These are phyloP conservation scores for Amphicarpaea edgeworthii DNA, from an alignment of 306 rosid genomes.

Conservation along the genomic window DNA sequence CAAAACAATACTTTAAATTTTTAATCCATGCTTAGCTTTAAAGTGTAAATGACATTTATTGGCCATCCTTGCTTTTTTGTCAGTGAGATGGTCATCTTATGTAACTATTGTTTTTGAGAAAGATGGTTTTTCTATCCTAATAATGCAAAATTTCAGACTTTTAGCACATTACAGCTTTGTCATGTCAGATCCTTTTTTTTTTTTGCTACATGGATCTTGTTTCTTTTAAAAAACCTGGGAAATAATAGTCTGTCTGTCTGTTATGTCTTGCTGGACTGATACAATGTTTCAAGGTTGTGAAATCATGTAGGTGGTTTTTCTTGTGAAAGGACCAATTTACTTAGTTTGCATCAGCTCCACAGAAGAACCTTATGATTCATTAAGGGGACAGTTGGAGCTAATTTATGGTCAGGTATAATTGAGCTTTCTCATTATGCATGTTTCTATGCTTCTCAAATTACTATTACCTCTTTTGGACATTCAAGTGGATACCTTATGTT, in stretches of 20 bases:
- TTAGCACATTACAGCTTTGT: neutral
- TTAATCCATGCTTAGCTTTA: too few species aligned
- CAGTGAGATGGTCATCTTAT: too few species aligned
- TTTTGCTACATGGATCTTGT: neutral
- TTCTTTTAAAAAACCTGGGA: neutral
- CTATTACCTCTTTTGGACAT: slow-evolving; percentile 31
- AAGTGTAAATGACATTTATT: too few species aligned
- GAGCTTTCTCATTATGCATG: slow-evolving; percentile 24
- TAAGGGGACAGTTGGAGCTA: slow-evolving; percentile 89
- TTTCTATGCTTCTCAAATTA: slow-evolving; percentile 31
- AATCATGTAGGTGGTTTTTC: slow-evolving; percentile 82
- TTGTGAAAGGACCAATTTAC: slow-evolving; percentile 98
- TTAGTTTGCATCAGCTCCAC: slow-evolving; percentile 97
- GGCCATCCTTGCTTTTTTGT: too few species aligned
- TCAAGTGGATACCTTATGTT: slow-evolving; percentile 5
- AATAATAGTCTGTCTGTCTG: slow-evolving; percentile 6
- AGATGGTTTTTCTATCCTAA: too few species aligned
- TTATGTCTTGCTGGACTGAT: neutral
- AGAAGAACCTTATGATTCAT: slow-evolving; percentile 92
- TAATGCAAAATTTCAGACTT: too few species aligned
- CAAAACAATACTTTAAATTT: too few species aligned
- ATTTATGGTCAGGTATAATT: slow-evolving; percentile 90
- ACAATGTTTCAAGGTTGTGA: slow-evolving; percentile 11
- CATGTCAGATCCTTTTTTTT: neutral
- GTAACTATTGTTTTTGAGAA: too few species aligned